Evolutionary conservation across 1,284 basidiomycete genomes (phyloP), one percentile per base, ranked within the genome.

Genomic region (Porodaedalea pini): DNA sequence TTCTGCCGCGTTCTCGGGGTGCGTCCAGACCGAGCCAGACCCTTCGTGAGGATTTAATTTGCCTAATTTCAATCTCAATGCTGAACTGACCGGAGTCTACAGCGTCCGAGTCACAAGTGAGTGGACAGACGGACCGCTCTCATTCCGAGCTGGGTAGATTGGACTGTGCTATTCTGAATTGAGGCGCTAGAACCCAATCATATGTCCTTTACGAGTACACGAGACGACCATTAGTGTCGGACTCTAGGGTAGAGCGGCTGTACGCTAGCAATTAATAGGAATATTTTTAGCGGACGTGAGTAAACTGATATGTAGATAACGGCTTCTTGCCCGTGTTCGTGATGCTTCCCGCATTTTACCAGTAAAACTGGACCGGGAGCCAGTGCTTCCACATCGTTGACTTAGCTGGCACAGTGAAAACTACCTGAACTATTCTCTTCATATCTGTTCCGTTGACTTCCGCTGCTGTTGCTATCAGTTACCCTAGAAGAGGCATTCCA

Each of bases 241-340:
- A 13, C 6, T 44, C 6, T 44, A 25, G 15, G 45, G 15, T 47
- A 31, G 17, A 17, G 13, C 45, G 44, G 44, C 21, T 19, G 45
- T n/a, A 31, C 25, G 21, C n/a, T 47, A 25, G 7, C 17, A 44
- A 5, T 31, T n/a, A 8, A 25, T 23, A 2, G 27, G 7, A 11
- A 15, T 47, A 47, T 47, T 47, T 25, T 47, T 47, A 47, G 45
- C 23, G 31, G 13, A 4, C 45, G 45, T 47, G 45, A 47, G 45
- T 47, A 47, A 47, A 47, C 31, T 27, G 11, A 47, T 15, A 5
- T 17, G 45, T 11, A 47, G 13, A 47, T 19, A 25, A 11, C 6
- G 23, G n/a, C 15, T 15, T 21, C 19, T 17, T 6, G 13, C 32
- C 19, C 31, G 29, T n/a, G 3, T 31, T 8, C 25, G 13, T 17